Base-by-base conservation (phyloP, 441 rosid species). In the Syzygium syzygioides region DNA sequence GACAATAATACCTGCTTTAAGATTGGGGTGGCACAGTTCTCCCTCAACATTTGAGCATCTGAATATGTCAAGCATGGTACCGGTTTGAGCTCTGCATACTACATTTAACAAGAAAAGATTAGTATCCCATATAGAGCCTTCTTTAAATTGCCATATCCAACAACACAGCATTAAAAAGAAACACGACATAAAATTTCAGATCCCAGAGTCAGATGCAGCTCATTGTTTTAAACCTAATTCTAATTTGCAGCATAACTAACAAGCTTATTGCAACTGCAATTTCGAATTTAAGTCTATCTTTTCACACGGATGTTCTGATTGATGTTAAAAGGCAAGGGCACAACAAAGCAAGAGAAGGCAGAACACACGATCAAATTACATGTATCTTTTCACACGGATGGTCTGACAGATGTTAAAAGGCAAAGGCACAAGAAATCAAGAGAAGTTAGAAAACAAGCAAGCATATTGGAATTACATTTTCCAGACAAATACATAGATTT, bases 31-130 rank as follows among this genome's bases (percentile, higher is more conserved):
- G 99, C 95, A 60, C 92, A 92, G 86, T 91, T 92, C 89, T 95
- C 98, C 90, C 98, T 96, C 80, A 96, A 91, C 85, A 71, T 90
- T 87, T 93, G 93, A 28, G 99, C 99, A 91, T 96, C 96, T n/a
- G 96, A 89, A 92, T 93, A 95, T 66, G 98, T 97, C 93, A 97
- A 90, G 91, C 99, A 97, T 55, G 98, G 95, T 87, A 97, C 99
- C 32, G 99, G 99, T 92, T 95, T 97, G 91, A 98, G 95, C 92
- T 98, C 99, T 59, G 99, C 99, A 90, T 97, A 98, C 99, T 98
- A 93, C 92, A 55, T 32, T 32, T 56, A 85, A 85, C 62, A 54
- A 85, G 28, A 30, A 55, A 15, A 84, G 66, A 59, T 85, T 12
- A 85, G 10, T 5, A 59, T 85, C 18, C 56, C 48, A 57, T 54